A percentile compares a stretch with the other conserved stretches of the same genome.
phyloP scores from a whole-genome alignment of 176 grass and related monocot genomes.

The Rhipidocladum racemiflorum region DNA sequence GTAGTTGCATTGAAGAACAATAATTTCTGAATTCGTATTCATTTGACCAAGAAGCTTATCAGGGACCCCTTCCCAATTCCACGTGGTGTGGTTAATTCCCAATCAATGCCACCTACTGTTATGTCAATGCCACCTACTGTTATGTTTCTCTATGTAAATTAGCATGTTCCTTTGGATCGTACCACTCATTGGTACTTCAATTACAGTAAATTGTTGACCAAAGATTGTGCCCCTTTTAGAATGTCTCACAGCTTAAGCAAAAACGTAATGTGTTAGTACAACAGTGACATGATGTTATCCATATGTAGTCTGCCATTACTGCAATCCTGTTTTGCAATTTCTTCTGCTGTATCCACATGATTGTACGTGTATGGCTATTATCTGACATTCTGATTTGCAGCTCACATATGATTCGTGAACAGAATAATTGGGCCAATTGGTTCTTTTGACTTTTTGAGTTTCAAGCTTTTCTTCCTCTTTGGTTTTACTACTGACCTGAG shows the following conservation, averaged over 20 bases:
- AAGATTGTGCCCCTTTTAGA: neutral
- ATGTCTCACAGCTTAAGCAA: neutral
- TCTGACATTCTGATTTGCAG: neutral
- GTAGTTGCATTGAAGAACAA: neutral
- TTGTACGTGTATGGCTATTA: neutral
- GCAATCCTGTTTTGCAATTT: neutral
- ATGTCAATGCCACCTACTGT: neutral
- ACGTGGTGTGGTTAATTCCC: neutral
- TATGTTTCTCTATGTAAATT: neutral
- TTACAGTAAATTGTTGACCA: neutral
- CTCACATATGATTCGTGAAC: neutral
- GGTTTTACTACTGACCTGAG: neutral
- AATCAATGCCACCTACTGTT: neutral
- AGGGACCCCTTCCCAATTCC: neutral
- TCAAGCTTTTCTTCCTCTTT: neutral
- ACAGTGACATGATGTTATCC: neutral
- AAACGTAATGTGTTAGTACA: neutral
- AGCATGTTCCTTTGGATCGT: neutral
- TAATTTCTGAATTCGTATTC: conserved; percentile 7
- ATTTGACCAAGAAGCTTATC: neutral
- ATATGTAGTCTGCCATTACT: neutral
- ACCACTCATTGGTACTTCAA: neutral
- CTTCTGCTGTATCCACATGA: neutral
- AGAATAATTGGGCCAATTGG: neutral
- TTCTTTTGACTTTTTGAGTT: neutral